Evolutionary conservation across 768 basidiomycete genomes (phyloP).

Genomic region (Postia placenta): DNA sequence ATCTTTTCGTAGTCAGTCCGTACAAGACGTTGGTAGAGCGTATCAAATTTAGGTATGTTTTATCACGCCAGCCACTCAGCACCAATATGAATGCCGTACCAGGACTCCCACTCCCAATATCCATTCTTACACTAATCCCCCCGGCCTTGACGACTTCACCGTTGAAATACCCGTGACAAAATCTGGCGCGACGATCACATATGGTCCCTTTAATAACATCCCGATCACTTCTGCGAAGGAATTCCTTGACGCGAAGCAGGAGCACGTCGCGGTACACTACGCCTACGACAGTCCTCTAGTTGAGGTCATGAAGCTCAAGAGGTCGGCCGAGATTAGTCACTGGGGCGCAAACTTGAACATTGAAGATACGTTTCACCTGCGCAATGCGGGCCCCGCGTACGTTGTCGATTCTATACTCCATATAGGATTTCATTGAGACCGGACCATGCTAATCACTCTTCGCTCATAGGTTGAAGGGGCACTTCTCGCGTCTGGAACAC

Average conservation of each 20-base stretch:
- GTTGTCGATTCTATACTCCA: conserved; percentile 35
- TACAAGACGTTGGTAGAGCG: conserved; percentile 79
- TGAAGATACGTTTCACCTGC: conserved; percentile 79
- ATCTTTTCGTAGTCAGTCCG: conserved; percentile 78
- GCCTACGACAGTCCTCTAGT: conserved; percentile 76
- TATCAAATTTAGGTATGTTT: conserved; percentile 76
- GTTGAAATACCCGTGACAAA: conserved; percentile 59
- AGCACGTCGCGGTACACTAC: conserved; percentile 72
- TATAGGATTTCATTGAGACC: too few species aligned
- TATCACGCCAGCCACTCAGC: neutral
- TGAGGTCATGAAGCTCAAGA: conserved; percentile 64
- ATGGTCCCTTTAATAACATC: conserved; percentile 81
- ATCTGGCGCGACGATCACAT: conserved; percentile 76
- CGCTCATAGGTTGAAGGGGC: conserved; percentile 74
- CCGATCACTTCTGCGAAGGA: conserved; percentile 51
- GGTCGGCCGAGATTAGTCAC: conserved; percentile 88
- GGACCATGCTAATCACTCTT: neutral
- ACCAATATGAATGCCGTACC: neutral
- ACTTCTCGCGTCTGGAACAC: conserved; percentile 89
- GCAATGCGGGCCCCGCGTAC: conserved; percentile 87
- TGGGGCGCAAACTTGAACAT: conserved; percentile 96
- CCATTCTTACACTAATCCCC: conserved; percentile 65
- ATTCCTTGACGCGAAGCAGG: conserved; percentile 59
- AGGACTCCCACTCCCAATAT: conserved; percentile 73
- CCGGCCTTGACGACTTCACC: conserved; percentile 52